phyloP scores from a whole-genome alignment of 257 asterid genomes.

The Asclepias syriaca region DNA sequence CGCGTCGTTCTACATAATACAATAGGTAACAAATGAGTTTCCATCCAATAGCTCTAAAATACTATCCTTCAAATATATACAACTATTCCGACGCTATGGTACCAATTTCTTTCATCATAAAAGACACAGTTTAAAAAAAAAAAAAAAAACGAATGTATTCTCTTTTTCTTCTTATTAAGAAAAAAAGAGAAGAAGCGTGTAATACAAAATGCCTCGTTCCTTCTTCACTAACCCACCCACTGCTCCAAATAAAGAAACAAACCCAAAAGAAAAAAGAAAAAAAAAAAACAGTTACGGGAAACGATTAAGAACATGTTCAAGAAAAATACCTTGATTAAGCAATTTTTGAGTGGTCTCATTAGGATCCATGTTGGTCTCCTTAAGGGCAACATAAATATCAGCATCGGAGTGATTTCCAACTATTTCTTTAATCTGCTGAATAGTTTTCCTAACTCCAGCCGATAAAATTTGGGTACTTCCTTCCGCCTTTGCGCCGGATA shows the following conservation, averaged over 20 bases:
- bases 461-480: conserved; percentile 65
- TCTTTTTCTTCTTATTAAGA: not conserved
- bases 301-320: not conserved
- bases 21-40: not conserved
- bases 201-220: not conserved
- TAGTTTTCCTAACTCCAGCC: conserved; percentile 72
- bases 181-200: too few species aligned
- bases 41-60: not conserved
- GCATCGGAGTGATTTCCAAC: conserved; percentile 85
- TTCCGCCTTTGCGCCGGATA: conserved; percentile 52
- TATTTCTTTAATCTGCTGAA: conserved; percentile 76
- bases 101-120: not conserved
- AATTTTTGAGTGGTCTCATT: conserved; percentile 86
- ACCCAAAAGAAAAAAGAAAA: too few species aligned
- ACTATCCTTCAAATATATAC: not conserved
- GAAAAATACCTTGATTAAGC: conserved; percentile 67
- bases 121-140: too few species aligned
- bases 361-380: conserved; percentile 92
- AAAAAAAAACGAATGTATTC: not conserved
- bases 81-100: not conserved
- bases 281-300: not conserved
- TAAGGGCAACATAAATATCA: conserved; percentile 75
- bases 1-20: not conserved
- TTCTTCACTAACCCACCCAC: not conserved
- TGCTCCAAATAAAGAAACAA: not conserved